Conservation (phyloP, 2,329 filamentous ascomycete species). For the Elsinoe batatas region DNA sequence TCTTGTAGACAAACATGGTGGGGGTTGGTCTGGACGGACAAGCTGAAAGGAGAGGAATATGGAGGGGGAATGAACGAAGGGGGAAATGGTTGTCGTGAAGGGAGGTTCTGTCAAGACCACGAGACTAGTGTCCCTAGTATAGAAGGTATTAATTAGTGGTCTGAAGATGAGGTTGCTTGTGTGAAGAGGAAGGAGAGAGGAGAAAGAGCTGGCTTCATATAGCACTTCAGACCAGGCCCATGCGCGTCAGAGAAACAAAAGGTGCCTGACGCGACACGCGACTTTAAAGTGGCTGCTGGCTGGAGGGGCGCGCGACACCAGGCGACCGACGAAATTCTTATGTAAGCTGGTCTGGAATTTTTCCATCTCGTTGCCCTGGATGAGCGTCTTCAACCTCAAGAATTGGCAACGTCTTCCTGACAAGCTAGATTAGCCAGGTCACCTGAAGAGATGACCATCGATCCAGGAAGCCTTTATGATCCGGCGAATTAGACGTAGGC, state of each 20-base stretch:
- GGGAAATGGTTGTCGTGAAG: slow-evolving; percentile 5
- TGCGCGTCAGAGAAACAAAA: slow-evolving; percentile 6
- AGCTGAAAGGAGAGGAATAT: slow-evolving; percentile 13
- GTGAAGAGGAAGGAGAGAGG: slow-evolving; percentile 9
- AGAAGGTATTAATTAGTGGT: slow-evolving; percentile 9
- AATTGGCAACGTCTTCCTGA: not conserved
- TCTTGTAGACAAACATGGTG: slow-evolving; percentile 54
- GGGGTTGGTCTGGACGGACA: slow-evolving; percentile 19
- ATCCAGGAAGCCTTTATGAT: too few species aligned
- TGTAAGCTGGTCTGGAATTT: not conserved
- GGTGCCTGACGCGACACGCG: not conserved
- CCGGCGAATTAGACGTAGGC: too few species aligned
- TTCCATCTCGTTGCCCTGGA: too few species aligned
- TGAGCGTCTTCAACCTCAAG: not conserved
- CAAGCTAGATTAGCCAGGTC: not conserved
- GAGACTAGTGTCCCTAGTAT: slow-evolving; percentile 12
- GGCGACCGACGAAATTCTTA: not conserved
- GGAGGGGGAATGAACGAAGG: slow-evolving; percentile 11
- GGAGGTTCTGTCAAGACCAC: slow-evolving; percentile 10
- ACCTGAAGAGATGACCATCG: too few species aligned
- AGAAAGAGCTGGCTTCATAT: slow-evolving; percentile 8
- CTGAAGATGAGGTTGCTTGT: slow-evolving; percentile 9
- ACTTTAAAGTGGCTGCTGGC: not conserved
- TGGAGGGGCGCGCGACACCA: not conserved
- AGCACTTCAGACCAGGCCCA: not conserved